phyloP scores from a whole-genome alignment of 768 basidiomycete genomes.

The Lactifluus volemus region DNA sequence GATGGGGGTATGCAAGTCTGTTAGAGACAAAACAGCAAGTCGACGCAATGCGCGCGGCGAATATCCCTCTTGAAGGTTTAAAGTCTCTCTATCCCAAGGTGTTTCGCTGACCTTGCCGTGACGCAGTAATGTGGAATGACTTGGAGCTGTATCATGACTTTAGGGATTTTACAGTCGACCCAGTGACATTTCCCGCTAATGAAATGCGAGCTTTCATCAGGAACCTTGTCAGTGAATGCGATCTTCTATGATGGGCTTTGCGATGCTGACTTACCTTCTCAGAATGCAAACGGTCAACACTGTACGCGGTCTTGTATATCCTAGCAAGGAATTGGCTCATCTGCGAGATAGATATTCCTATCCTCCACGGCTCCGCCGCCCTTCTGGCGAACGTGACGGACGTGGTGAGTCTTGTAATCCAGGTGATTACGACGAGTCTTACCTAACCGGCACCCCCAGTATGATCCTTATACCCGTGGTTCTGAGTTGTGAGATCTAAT shows the following conservation, averaged over 20 bases:
- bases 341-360: constrained; percentile 47
- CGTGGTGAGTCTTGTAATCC: constrained; percentile 35
- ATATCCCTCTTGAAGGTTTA: constrained; percentile 69
- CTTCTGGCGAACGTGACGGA: constrained; percentile 52
- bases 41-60: constrained; percentile 50
- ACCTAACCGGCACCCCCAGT: constrained; percentile 32
- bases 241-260: not conserved
- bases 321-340: not conserved
- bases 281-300: constrained; percentile 41
- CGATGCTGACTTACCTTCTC: not conserved
- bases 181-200: constrained; percentile 48
- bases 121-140: constrained; percentile 67
- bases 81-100: not conserved
- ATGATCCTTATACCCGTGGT: constrained; percentile 59
- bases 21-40: constrained; percentile 50
- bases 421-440: not conserved
- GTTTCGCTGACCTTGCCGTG: not conserved
- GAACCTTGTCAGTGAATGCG: constrained; percentile 39
- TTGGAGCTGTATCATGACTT: constrained; percentile 64
- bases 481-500: constrained; percentile 38
- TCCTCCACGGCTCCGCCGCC: constrained; percentile 56
- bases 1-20: constrained; percentile 46
- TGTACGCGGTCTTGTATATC: constrained; percentile 25
- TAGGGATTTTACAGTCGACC: constrained; percentile 63
- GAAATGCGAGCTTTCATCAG: constrained; percentile 46